These are phyloP conservation scores for Helotiales sp. DNA, from an alignment of 2,329 filamentous ascomycete genomes.

Conservation along the genomic window DNA sequence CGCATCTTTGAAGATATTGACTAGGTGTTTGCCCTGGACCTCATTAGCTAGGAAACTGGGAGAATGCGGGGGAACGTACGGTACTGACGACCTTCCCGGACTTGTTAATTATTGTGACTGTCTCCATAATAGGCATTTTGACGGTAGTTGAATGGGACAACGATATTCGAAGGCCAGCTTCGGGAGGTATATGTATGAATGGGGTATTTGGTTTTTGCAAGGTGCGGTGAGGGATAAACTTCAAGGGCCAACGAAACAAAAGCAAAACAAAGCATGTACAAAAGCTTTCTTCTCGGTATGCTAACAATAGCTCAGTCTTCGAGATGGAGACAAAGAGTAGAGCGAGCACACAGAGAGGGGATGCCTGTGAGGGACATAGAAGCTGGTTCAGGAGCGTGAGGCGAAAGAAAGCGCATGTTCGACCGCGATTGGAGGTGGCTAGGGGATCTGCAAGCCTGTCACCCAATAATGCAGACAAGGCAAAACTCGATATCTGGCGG, in stretches of 20 bases:
- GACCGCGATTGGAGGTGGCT: slow-evolving; percentile 34
- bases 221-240: slow-evolving; percentile 30
- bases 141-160: slow-evolving; percentile 18
- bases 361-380: slow-evolving; percentile 1
- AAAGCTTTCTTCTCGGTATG: slow-evolving; percentile 19
- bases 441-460: slow-evolving; percentile 26
- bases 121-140: slow-evolving; percentile 61
- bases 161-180: slow-evolving; percentile 37
- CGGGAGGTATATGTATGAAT: slow-evolving; percentile 16
- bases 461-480: slow-evolving; percentile 26
- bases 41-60: slow-evolving; percentile 24
- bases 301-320: slow-evolving; percentile 20
- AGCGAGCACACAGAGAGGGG: slow-evolving; percentile 9
- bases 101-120: slow-evolving; percentile 87
- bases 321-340: slow-evolving; percentile 14
- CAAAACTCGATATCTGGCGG: slow-evolving; percentile 22
- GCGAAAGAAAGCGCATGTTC: slow-evolving; percentile 21
- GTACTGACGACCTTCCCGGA: slow-evolving; percentile 91
- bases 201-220: slow-evolving; percentile 15
- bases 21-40: slow-evolving; percentile 82
- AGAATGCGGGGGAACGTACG: slow-evolving; percentile 54
- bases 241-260: slow-evolving; percentile 18
- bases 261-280: slow-evolving; percentile 16
- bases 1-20: slow-evolving; percentile 91
- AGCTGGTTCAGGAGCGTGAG: slow-evolving; percentile 16